Evolutionary conservation across 306 rosid genomes (phyloP).

Genomic region (Corylus heterophylla): DNA sequence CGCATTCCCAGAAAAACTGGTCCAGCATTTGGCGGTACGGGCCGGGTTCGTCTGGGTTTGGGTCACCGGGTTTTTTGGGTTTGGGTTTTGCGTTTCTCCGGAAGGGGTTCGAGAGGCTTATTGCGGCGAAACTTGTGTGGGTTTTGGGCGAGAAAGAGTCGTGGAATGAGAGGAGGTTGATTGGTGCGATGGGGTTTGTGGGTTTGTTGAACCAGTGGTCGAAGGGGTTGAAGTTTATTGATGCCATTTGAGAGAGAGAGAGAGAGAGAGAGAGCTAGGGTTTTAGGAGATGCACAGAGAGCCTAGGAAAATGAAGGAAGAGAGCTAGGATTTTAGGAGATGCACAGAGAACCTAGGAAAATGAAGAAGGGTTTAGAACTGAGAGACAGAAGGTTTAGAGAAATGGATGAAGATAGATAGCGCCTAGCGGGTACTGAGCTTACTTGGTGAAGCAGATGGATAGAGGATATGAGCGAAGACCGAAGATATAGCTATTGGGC

Average conservation of each 20-base stretch:
- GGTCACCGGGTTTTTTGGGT: slow-evolving; percentile 35
- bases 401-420: background rate
- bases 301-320: no score
- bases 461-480: background rate
- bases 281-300: background rate
- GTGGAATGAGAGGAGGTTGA: slow-evolving; percentile 38
- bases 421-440: background rate
- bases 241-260: slow-evolving; percentile 49
- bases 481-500: no score
- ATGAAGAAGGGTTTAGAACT: background rate
- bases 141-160: slow-evolving; percentile 28
- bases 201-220: slow-evolving; percentile 77
- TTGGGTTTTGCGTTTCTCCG: slow-evolving; percentile 8
- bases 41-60: slow-evolving; percentile 45
- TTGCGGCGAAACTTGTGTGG: slow-evolving; percentile 61
- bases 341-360: background rate
- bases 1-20: slow-evolving; percentile 72
- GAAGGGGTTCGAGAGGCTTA: slow-evolving; percentile 45
- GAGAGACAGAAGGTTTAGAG: background rate
- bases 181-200: slow-evolving; percentile 56
- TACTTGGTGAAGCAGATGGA: background rate
- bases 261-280: background rate
- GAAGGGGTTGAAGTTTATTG: slow-evolving; percentile 80
- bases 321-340: background rate
- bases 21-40: slow-evolving; percentile 46